Evolutionary conservation across 225 moss, liverwort and hornwort genomes (phyloP).

Genomic region (Lunularia cruciata): DNA sequence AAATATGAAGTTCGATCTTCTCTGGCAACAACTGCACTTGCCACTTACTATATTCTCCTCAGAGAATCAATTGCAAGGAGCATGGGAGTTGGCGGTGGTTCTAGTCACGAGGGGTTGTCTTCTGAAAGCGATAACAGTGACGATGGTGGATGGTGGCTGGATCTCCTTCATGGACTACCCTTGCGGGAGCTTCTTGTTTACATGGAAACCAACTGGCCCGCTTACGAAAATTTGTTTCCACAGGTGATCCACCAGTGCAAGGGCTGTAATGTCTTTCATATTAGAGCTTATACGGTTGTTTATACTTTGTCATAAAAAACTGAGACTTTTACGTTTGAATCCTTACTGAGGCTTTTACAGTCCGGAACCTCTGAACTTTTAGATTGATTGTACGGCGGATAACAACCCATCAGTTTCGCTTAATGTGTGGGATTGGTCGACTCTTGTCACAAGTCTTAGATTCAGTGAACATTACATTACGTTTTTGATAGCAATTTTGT

Average conservation of each 20-base stretch:
- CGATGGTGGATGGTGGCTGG: constrained; percentile 71
- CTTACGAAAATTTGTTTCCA: constrained; percentile 85
- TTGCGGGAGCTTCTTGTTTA: constrained; percentile 68
- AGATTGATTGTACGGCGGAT: too few relatives aligned
- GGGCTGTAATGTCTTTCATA: neutral
- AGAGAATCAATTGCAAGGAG: constrained; percentile 76
- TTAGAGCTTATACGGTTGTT: neutral
- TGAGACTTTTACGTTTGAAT: neutral
- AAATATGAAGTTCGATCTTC: constrained; percentile 48
- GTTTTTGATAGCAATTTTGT: too few relatives aligned
- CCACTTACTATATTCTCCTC: constrained; percentile 78
- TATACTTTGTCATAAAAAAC: neutral
- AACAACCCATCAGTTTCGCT: too few relatives aligned
- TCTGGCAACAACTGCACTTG: constrained; percentile 74
- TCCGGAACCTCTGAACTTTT: too few relatives aligned
- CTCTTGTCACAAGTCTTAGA: too few relatives aligned
- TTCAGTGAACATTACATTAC: too few relatives aligned
- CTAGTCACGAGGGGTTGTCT: constrained; percentile 48
- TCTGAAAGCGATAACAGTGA: constrained; percentile 44
- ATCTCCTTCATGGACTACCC: constrained; percentile 73
- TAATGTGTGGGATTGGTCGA: too few relatives aligned
- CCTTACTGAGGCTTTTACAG: neutral
- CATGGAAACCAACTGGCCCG: constrained; percentile 88
- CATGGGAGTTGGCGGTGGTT: constrained; percentile 64
- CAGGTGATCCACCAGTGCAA: constrained; percentile 50